Percentiles rank a stretch among this genome's conserved stretches.
Evolutionary conservation across 1,284 basidiomycete species (phyloP).

Genomic region (Rhodotorula sp.): DNA sequence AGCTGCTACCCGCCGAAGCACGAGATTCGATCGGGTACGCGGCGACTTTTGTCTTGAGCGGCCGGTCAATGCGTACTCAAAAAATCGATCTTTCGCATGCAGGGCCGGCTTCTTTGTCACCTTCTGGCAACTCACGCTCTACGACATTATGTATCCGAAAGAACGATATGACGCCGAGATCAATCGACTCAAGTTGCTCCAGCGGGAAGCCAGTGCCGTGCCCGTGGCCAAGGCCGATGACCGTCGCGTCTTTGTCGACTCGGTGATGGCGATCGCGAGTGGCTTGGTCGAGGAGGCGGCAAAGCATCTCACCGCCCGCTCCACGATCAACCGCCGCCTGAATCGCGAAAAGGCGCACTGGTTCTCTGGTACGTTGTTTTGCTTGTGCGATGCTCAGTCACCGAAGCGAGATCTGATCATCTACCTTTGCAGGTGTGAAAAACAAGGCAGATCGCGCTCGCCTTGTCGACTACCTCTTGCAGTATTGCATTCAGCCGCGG

Average conservation of each 20-base stretch:
- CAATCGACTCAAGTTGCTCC: slow-evolving; percentile 48
- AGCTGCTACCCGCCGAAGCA: slow-evolving; percentile 64
- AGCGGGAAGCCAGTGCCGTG: slow-evolving; percentile 21
- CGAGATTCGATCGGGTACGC: slow-evolving; percentile 69
- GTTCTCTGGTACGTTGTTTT: slow-evolving; percentile 57
- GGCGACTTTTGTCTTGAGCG: neutral
- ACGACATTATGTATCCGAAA: slow-evolving; percentile 71
- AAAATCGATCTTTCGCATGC: slow-evolving; percentile 15
- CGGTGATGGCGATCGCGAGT: slow-evolving; percentile 42
- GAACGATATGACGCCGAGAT: slow-evolving; percentile 52
- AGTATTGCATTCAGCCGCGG: slow-evolving; percentile 89
- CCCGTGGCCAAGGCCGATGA: slow-evolving; percentile 21
- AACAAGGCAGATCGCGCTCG: slow-evolving; percentile 47
- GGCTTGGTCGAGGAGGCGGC: slow-evolving; percentile 45
- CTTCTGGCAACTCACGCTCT: slow-evolving; percentile 90
- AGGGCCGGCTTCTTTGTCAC: slow-evolving; percentile 87
- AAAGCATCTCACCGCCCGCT: slow-evolving; percentile 40
- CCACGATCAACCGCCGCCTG: slow-evolving; percentile 13
- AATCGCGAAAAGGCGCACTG: slow-evolving; percentile 73
- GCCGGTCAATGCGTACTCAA: neutral
- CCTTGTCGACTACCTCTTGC: slow-evolving; percentile 67
- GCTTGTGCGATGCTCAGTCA: neutral
- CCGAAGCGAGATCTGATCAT: neutral
- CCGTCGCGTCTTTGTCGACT: slow-evolving; percentile 32
- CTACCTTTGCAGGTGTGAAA: neutral